Base-by-base conservation (phyloP, 441 rosid species). In the Gossypium laxum region DNA sequence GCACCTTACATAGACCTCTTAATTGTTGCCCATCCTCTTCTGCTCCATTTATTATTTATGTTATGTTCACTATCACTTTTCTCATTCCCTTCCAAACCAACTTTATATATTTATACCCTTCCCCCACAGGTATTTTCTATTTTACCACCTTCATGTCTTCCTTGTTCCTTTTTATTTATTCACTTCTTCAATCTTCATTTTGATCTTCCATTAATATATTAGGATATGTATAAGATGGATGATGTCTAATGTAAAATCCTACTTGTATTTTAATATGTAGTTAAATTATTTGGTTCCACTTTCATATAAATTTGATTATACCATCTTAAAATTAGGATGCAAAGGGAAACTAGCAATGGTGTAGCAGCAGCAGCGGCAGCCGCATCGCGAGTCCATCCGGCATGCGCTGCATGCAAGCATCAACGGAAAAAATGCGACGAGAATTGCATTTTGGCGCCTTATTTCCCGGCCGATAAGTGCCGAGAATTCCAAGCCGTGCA, bases 351-450 rank as follows among this genome's bases (percentile, higher is more conserved):
- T 15, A 43, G 47, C 28, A 43, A 43, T 0, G 15, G 54, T 22
- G 32, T 1, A 6, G 65, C 38, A 14, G 26, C 38, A 10, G 12
- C 15, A 3, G n/a, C 47, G 1, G 22, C 22, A 5, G 2, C 24
- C 24, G 11, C 26, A 21, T 43, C 52, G 0, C 71, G 63, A 2
- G 72, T 59, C 1, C 88, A 81, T 41, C 75, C 85, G n/a, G 80
- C 78, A 19, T 83, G 87, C 5, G 84, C 85, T 7, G 76, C 83
- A 10, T 81, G 87, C 75, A 83, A 79, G 71, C 79, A 79, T 48
- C 83, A 79, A 45, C 71, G 85, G 69, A 79, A 75, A 66, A 81
- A 54, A 32, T 83, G 87, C 34, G 69, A 30, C 0, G 74, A 66
- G 0, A 71, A 12, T 0, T 83, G 87, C 71, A 30, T 65, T 21